Base-by-base conservation (phyloP, 352 stramenopile species). In the Phytophthora idaei region DNA sequence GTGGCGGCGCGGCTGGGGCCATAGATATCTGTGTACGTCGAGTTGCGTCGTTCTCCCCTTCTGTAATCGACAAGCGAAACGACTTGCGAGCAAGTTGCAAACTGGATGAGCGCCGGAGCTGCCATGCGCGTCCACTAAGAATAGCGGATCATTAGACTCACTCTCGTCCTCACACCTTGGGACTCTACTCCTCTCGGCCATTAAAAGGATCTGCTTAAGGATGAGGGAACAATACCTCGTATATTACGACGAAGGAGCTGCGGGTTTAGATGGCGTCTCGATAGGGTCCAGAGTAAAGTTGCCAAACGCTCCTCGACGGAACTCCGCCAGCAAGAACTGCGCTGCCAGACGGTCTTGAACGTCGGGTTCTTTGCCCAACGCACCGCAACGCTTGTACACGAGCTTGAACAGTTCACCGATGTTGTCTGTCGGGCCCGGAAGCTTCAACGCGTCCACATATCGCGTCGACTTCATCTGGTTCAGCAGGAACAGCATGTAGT, bases 401-500 rank as follows among this genome's bases (percentile, higher is more conserved):
- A 76, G 55, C 49, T 69, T 60, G 29, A 97, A 89, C 5, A 97
- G 57, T 27, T 81, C 74, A 2, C 82, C 62, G 31, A 97, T 90
- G 55, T 90, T 68, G 54, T 96, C 87, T 25, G 80, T 95, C n/a
- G 87, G 84, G 29, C 73, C 72, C 4, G 69, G 36, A 29, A 97
- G 70, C 29, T 81, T 76, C 15, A 97, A 56, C 57, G 79, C 74
- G 28, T 94, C 83, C 28, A 94, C 87, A 56, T 97, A 97, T 8
- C 80, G 78, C 54, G 79, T 93, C 8, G 86, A 93, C 14, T 83
- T 73, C 61, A 87, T 79, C 47, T 90, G 80, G 57, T 97, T 97
- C 17, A 97, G 75, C 57, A 81, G 72, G 71, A 92, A 97, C 27
- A 97, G 78, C 82, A 97, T 92, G 59, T 94, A 96, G 65, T 97